phyloP scores from a whole-genome alignment of 805 yeast genomes.

The Grigorovia transvaalensis region DNA sequence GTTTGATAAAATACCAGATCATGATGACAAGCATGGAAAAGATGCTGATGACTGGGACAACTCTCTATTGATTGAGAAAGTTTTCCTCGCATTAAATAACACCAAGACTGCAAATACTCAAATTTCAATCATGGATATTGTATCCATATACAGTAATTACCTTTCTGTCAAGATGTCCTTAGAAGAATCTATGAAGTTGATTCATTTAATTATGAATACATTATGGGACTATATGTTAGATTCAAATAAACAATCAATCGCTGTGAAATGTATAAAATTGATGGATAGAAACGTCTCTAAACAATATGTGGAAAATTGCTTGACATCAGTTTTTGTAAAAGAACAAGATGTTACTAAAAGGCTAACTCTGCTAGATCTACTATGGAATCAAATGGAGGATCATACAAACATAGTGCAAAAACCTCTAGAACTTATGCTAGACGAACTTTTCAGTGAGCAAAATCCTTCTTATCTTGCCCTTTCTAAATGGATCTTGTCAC shows the following conservation, averaged over 20 bases:
- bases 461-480: constrained; percentile 35
- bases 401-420: constrained; percentile 33
- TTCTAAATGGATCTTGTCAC: constrained; percentile 39
- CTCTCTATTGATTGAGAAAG: constrained; percentile 23
- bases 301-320: constrained; percentile 60
- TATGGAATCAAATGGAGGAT: constrained; percentile 65
- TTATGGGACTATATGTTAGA: constrained; percentile 48
- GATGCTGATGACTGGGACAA: constrained; percentile 25
- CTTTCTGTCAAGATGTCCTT: constrained; percentile 20
- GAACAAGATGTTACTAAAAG: constrained; percentile 31
- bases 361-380: constrained; percentile 45
- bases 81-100: constrained; percentile 12
- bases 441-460: constrained; percentile 41
- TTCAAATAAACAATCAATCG: constrained; percentile 54
- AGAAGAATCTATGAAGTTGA: constrained; percentile 14
- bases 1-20: constrained; percentile 38
- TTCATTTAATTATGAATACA: constrained; percentile 27
- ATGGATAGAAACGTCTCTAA: constrained; percentile 45
- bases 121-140: constrained; percentile 19
- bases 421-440: constrained; percentile 61
- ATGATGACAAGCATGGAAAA: constrained; percentile 8
- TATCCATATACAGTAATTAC: constrained; percentile 24
- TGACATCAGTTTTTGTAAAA: constrained; percentile 44
- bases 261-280: constrained; percentile 53
- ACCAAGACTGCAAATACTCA: constrained; percentile 3